A percentile compares a stretch with the other conserved stretches of the same genome.
Conservation (phyloP, 192 early-diverging fungal species). For the Diversispora eburnea region DNA sequence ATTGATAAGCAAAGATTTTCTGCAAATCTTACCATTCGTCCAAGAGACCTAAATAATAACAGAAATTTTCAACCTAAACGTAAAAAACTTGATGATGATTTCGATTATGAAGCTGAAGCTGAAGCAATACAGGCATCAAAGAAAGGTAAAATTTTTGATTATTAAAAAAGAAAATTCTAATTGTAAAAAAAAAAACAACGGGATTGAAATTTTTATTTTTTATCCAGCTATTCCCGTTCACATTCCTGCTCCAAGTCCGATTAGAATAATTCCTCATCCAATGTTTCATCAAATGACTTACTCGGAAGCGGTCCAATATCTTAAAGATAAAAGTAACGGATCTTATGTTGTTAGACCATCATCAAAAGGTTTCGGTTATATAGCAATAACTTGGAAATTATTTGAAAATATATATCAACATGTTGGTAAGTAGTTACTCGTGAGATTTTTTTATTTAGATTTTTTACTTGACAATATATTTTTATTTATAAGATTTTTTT, state of each 20-base stretch:
- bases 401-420: conserved; percentile 85
- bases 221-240: not conserved
- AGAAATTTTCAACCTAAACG: not conserved
- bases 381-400: conserved; percentile 93
- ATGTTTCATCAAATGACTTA: conserved; percentile 78
- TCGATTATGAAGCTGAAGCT: not conserved
- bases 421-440: conserved; percentile 50
- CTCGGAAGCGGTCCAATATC: conserved; percentile 68
- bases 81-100: not conserved
- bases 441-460: not conserved
- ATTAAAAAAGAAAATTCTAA: not conserved
- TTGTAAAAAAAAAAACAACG: not conserved
- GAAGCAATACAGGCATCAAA: not conserved
- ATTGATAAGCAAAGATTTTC: conserved; percentile 73
- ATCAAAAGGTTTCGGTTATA: conserved; percentile 79
- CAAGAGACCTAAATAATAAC: conserved; percentile 45
- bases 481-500: not conserved
- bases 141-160: not conserved
- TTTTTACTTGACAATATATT: not conserved
- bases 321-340: conserved; percentile 65
- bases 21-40: conserved; percentile 69
- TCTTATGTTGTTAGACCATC: conserved; percentile 88
- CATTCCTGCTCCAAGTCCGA: conserved; percentile 51
- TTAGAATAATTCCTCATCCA: conserved; percentile 54
- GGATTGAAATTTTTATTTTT: not conserved